Evolutionary conservation across 139 green algal genomes (phyloP), one percentile per base, ranked within the genome.

Genomic region (Tetradesmus lagerheimii): DNA sequence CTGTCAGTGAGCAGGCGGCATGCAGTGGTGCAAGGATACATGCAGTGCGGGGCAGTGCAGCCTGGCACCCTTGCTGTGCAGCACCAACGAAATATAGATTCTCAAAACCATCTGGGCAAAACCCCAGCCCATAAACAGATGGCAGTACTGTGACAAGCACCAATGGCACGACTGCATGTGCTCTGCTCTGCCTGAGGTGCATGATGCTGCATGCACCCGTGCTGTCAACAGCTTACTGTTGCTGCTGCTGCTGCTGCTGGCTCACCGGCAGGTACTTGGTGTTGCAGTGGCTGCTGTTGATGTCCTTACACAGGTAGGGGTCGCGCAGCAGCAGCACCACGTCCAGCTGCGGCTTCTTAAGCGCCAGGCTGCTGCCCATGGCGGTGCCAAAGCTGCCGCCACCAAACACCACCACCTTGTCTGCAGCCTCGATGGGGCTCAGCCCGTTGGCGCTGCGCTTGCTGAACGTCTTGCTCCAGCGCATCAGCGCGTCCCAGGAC

Each of bases 381-480:
- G 98, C 98, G 3, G 98, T 99, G 41, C 97, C 98, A 87, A 99
- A 99, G 38, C 95, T 98, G 14, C 98, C 98, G 6, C 97, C 98
- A 1, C 98, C 98, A 90, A 99, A 99, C 1, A 99, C 95, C 5
- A 96, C 96, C 34, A 99, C 94, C 91, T 99, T 98, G 12, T 93
- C 93, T 0, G 92, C 91, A 0, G 35, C 31, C 38, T 93, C 92
- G 2, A 94, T 85, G 31, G 88, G 88, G 83, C 78, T 93, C 25
- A 47, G 34, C 1, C 84, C 83, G 18, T 41, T 75, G 41, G 57
- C 84, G 86, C 38, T 71, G 75, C 57, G 57, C 27, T 64, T 93
- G 29, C 91, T 85, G 74, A 96, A 93, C 1, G 94, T 81, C 74
- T 95, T 96, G 41, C 95, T 98, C 97, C 97, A 99, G 38, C 97